These are phyloP conservation scores for Mycena leptocephala DNA, from an alignment of 768 basidiomycete species.

Conservation along the genomic window DNA sequence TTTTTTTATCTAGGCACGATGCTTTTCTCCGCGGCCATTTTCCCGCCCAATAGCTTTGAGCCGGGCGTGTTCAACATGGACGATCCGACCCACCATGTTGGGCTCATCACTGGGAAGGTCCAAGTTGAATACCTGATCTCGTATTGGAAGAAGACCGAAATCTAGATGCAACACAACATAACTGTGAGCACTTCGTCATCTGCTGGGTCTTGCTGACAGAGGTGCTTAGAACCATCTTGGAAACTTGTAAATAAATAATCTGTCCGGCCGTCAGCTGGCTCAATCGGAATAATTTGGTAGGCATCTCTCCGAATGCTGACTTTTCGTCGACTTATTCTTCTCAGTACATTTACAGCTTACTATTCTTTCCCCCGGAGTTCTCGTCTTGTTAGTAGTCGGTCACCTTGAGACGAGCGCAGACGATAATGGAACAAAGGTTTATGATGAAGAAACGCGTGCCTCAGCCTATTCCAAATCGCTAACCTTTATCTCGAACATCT, in stretches of 20 bases:
- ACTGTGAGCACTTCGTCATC: background rate
- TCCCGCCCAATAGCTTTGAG: conserved; percentile 3
- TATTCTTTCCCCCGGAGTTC: background rate
- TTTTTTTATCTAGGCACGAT: conserved; percentile 3
- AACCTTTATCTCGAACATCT: conserved; percentile 31
- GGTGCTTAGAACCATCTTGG: background rate
- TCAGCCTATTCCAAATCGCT: background rate
- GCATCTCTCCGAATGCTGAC: background rate
- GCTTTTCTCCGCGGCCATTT: background rate
- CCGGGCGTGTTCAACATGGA: background rate
- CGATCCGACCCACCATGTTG: conserved; percentile 13
- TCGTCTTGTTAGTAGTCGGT: too few relatives aligned
- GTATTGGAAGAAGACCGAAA: conserved; percentile 23
- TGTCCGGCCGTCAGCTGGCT: background rate
- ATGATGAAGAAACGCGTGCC: background rate
- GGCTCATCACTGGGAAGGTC: background rate
- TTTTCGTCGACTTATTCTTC: background rate
- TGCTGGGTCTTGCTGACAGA: background rate
- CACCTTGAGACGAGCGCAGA: background rate
- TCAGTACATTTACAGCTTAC: background rate
- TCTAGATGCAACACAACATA: background rate
- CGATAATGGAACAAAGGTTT: background rate
- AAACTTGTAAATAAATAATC: background rate
- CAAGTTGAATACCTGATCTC: conserved; percentile 17
- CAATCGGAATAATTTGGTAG: background rate